Evolutionary conservation across 129 eudicot genomes (phyloP).

Genomic region (Glebionis coronaria): DNA sequence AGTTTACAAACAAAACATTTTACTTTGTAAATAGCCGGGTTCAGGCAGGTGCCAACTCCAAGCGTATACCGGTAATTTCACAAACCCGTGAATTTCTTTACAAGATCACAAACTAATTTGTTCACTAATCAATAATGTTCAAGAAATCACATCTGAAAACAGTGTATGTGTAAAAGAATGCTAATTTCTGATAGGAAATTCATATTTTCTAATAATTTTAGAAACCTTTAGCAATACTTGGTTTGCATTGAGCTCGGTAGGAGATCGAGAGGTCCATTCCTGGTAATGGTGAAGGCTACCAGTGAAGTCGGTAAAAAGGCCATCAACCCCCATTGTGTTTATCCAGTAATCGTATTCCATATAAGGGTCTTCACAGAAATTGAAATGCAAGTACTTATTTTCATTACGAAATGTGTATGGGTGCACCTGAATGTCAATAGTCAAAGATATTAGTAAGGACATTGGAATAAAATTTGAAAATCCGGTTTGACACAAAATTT

Average conservation of each 20-base stretch:
- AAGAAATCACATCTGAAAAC: slow-evolving; percentile 9
- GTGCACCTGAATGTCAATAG: slow-evolving; percentile 58
- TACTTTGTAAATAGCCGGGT: slow-evolving; percentile 2
- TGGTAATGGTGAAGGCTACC: slow-evolving; percentile 78
- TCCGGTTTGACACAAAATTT: background rate
- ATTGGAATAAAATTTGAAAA: no score
- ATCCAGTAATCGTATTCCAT: slow-evolving; percentile 83
- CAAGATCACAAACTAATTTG: slow-evolving; percentile 12
- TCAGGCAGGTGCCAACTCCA: background rate
- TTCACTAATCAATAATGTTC: slow-evolving; percentile 6
- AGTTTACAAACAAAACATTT: background rate
- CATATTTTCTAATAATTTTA: slow-evolving; percentile 44
- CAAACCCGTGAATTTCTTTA: slow-evolving; percentile 1
- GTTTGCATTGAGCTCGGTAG: slow-evolving; percentile 37
- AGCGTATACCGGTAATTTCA: slow-evolving; percentile 18
- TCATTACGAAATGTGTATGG: slow-evolving; percentile 94
- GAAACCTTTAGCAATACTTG: slow-evolving; percentile 43
- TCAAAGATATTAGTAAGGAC: slow-evolving; percentile 7
- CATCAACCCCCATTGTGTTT: slow-evolving; percentile 69
- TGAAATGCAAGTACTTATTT: slow-evolving; percentile 65
- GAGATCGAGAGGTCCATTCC: slow-evolving; percentile 55
- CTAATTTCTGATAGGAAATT: slow-evolving; percentile 24
- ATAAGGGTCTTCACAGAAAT: slow-evolving; percentile 81
- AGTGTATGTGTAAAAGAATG: slow-evolving; percentile 14
- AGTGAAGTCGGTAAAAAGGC: slow-evolving; percentile 77